Percentiles rank a stretch among this genome's conserved stretches.
These are phyloP conservation scores for Umbilicaria muhlenbergii DNA, from an alignment of 495 filamentous ascomycete species.

Conservation along the genomic window DNA sequence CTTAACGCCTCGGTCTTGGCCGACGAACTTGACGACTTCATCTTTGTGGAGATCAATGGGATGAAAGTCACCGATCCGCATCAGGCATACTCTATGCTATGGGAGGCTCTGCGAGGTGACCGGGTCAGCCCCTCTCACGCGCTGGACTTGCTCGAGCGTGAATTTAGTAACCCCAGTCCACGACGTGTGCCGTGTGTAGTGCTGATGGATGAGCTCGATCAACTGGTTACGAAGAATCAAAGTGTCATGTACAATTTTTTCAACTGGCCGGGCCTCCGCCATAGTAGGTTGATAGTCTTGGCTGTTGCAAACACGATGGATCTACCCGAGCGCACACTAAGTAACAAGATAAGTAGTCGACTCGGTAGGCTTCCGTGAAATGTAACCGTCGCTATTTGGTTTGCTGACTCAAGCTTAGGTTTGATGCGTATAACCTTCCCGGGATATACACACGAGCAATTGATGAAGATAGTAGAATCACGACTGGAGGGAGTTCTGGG, in stretches of 20 bases:
- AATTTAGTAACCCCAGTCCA: conserved; percentile 82
- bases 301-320: conserved; percentile 99
- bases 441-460: conserved; percentile 89
- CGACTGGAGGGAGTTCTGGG: conserved; percentile 76
- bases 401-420: conserved; percentile 18
- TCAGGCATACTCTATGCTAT: conserved; percentile 87
- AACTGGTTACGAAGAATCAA: conserved; percentile 93
- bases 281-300: conserved; percentile 85
- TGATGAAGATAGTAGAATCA: conserved; percentile 94
- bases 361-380: conserved; percentile 33
- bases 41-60: conserved; percentile 98
- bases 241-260: conserved; percentile 99
- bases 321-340: conserved; percentile 85
- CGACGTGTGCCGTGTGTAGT: conserved; percentile 90
- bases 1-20: conserved; percentile 69
- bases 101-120: conserved; percentile 90
- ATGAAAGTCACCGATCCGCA: conserved; percentile 99
- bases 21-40: conserved; percentile 96
- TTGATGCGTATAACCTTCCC: conserved; percentile 90
- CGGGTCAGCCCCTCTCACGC: conserved; percentile 86
- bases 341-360: conserved; percentile 93
- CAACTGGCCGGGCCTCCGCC: conserved; percentile 92
- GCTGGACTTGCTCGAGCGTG: conserved; percentile 73
- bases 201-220: conserved; percentile 97
- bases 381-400: background rate